phyloP scores from a whole-genome alignment of 768 basidiomycete species.

The Scleroderma bovista region DNA sequence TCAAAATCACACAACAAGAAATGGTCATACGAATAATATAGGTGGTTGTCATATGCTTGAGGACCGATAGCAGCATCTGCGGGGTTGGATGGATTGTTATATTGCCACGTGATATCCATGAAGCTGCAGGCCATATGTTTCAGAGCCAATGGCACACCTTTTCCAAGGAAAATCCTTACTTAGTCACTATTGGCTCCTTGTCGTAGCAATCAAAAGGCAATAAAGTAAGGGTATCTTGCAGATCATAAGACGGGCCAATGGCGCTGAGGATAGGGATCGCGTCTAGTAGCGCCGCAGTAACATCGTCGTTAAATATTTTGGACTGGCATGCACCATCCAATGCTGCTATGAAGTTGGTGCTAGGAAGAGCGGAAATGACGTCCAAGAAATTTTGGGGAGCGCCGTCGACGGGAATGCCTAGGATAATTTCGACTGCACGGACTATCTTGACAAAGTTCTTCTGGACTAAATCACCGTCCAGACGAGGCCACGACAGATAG shows the following conservation, averaged over 20 bases:
- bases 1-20: neutral
- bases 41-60: conserved; percentile 72
- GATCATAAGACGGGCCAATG: conserved; percentile 16
- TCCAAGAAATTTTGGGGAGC: conserved; percentile 6
- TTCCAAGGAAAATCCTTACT: conserved; percentile 19
- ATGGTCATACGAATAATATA: conserved; percentile 62
- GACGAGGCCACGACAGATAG: neutral
- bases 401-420: conserved; percentile 44
- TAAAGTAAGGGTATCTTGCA: conserved; percentile 21
- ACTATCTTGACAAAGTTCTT: conserved; percentile 63
- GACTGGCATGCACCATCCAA: conserved; percentile 15
- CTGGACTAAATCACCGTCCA: conserved; percentile 43
- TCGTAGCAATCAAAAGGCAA: conserved; percentile 12
- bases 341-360: conserved; percentile 32
- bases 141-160: no score
- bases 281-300: conserved; percentile 28
- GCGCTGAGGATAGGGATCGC: conserved; percentile 34
- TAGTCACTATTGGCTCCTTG: conserved; percentile 31
- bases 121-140: conserved; percentile 41
- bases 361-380: conserved; percentile 13
- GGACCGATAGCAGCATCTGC: conserved; percentile 63
- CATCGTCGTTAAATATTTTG: conserved; percentile 23
- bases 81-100: conserved; percentile 64
- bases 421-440: conserved; percentile 54
- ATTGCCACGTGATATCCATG: conserved; percentile 80